Conservation (phyloP, 116 monocot species). For the Papilionanthe hybrid region DNA sequence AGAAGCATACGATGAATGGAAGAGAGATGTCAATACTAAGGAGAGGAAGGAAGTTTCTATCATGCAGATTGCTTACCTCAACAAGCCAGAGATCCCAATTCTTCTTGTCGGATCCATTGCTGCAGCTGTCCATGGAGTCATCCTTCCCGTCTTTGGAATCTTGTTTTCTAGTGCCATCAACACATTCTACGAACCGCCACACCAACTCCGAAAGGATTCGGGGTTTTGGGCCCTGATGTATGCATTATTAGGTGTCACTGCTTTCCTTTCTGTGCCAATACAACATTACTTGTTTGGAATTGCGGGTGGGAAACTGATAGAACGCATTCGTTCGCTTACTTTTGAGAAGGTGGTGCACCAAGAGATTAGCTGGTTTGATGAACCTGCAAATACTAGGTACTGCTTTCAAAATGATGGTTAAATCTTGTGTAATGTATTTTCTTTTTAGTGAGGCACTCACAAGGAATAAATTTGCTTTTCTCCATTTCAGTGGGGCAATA, state of each 20-base stretch:
- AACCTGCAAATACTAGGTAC: conserved; percentile 51
- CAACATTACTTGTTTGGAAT: conserved; percentile 51
- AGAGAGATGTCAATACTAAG: background rate
- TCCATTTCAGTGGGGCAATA: conserved; percentile 39
- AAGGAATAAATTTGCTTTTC: background rate
- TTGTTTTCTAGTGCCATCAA: conserved; percentile 42
- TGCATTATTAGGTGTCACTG: conserved; percentile 17
- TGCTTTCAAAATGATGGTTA: background rate
- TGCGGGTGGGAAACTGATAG: conserved; percentile 58
- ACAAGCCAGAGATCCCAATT: conserved; percentile 56
- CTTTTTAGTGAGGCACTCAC: background rate
- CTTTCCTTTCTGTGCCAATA: conserved; percentile 20
- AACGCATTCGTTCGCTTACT: conserved; percentile 44
- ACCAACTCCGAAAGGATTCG: conserved; percentile 35
- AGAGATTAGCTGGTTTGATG: conserved; percentile 75
- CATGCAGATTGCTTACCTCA: conserved; percentile 33
- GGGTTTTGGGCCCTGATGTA: conserved; percentile 58
- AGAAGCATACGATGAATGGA: background rate
- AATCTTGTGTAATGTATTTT: too few relatives aligned
- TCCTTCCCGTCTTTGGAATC: conserved; percentile 53
- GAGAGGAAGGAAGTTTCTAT: conserved; percentile 22
- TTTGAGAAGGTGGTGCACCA: conserved; percentile 57
- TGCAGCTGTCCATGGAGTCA: conserved; percentile 38
- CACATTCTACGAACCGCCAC: conserved; percentile 50
- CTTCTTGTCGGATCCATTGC: conserved; percentile 40